phyloP scores from a whole-genome alignment of 2,329 filamentous ascomycete genomes.

The Fusarium fracticaudum region DNA sequence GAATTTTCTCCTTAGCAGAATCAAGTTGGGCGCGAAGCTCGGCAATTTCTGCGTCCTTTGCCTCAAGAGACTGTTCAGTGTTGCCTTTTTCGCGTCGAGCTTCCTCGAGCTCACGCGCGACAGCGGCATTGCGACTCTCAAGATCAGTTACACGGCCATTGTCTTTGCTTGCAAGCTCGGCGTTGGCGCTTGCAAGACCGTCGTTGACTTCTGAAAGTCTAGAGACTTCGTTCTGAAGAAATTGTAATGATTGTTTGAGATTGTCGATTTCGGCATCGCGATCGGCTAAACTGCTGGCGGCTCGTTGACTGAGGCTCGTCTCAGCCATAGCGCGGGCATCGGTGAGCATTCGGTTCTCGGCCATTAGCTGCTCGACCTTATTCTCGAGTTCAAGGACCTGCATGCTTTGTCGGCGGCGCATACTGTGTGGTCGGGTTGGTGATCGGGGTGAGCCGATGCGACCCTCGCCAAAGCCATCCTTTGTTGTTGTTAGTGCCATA shows the following conservation, averaged over 20 bases:
- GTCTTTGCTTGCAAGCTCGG: constrained; percentile 78
- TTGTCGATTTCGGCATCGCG: constrained; percentile 88
- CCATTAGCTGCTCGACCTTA: constrained; percentile 82
- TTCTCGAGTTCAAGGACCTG: constrained; percentile 93
- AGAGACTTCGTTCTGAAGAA: constrained; percentile 82
- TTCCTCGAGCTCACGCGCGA: constrained; percentile 74
- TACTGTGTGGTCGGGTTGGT: constrained; percentile 91
- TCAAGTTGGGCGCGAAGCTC: constrained; percentile 82
- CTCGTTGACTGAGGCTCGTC: constrained; percentile 69
- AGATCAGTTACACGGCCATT: constrained; percentile 75
- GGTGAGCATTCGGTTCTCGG: constrained; percentile 83
- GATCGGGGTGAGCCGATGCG: constrained; percentile 87
- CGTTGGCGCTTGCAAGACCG: constrained; percentile 79
- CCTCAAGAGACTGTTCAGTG: constrained; percentile 72
- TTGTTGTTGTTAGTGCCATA: constrained; percentile 39
- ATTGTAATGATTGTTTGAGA: constrained; percentile 80
- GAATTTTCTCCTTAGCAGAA: constrained; percentile 71
- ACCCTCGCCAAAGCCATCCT: constrained; percentile 96
- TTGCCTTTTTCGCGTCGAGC: constrained; percentile 71
- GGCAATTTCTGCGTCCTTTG: constrained; percentile 86
- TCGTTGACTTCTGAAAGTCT: constrained; percentile 86
- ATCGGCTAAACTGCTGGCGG: constrained; percentile 77
- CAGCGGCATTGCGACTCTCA: constrained; percentile 72
- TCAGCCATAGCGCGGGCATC: constrained; percentile 78
- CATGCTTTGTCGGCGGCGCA: constrained; percentile 97